A percentile compares a stretch with the other conserved stretches of the same genome.
phyloP scores from a whole-genome alignment of 805 yeast genomes.

The Wickerhamomyces chaumierensis region DNA sequence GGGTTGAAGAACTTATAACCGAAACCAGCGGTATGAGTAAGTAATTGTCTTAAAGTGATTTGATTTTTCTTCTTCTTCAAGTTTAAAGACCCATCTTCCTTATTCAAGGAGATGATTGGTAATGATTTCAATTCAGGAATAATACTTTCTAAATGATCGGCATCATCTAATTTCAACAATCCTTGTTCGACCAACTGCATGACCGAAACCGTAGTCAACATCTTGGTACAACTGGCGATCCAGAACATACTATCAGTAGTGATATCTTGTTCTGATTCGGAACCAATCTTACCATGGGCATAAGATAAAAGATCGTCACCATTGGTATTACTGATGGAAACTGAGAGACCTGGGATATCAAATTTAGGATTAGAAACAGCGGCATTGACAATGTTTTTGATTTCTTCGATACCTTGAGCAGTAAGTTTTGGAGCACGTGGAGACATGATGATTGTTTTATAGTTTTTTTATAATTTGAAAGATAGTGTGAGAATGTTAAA shows the following conservation, averaged over 20 bases:
- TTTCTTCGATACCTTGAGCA: constrained; percentile 1
- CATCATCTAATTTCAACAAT: constrained; percentile 19
- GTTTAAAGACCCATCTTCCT: constrained; percentile 16
- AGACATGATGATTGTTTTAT: too few species aligned
- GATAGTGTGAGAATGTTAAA: too few species aligned
- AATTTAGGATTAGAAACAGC: constrained; percentile 3
- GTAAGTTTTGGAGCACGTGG: constrained; percentile 2
- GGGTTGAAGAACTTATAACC: constrained; percentile 22
- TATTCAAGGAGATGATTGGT: constrained; percentile 14
- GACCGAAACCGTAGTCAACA: constrained; percentile 19
- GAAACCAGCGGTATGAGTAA: constrained; percentile 30
- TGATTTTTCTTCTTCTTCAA: constrained; percentile 17
- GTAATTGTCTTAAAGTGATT: constrained; percentile 24
- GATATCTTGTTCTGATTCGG: constrained; percentile 5
- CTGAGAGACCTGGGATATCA: constrained; percentile 7
- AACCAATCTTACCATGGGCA: constrained; percentile 13
- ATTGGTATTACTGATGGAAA: constrained; percentile 5
- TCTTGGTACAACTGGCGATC: constrained; percentile 24
- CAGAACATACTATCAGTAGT: constrained; percentile 19
- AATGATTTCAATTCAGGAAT: constrained; percentile 21
- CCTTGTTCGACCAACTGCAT: constrained; percentile 25
- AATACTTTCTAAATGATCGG: constrained; percentile 19
- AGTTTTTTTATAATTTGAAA: too few species aligned
- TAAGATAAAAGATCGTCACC: constrained; percentile 12
- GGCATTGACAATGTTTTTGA: constrained; percentile 4